A percentile compares a stretch with the other conserved stretches of the same genome.
These are phyloP conservation scores for Mycena indigotica DNA, from an alignment of 768 basidiomycete species.

Conservation along the genomic window DNA sequence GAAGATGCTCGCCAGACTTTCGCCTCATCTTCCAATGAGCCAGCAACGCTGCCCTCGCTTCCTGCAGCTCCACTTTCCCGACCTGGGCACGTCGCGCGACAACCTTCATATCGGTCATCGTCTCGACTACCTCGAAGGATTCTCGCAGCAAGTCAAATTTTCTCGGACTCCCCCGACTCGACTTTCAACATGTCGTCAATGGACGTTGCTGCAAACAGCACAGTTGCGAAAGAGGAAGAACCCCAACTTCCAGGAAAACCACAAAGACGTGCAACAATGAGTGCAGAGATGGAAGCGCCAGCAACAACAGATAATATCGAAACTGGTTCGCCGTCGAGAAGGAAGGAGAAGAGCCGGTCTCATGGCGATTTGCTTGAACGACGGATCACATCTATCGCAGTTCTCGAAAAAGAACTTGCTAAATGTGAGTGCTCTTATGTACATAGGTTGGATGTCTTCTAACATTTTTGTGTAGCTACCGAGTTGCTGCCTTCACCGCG, in stretches of 20 bases:
- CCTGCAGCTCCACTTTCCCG: conserved; percentile 62
- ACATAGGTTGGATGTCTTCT: conserved; percentile 5
- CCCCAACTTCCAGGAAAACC: conserved; percentile 2
- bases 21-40: conserved; percentile 51
- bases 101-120: conserved; percentile 41
- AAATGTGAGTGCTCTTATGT: too few species aligned
- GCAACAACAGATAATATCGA: conserved; percentile 32
- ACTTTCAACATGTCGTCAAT: conserved; percentile 39
- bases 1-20: conserved; percentile 81
- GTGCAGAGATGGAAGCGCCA: conserved; percentile 54
- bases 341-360: conserved; percentile 67
- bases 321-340: conserved; percentile 57
- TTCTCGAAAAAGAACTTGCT: conserved; percentile 65
- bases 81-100: conserved; percentile 46
- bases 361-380: conserved; percentile 63
- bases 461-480: conserved; percentile 33
- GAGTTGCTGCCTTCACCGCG: conserved; percentile 49
- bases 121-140: conserved; percentile 64
- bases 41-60: conserved; percentile 58
- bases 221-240: conserved; percentile 24
- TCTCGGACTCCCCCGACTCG: conserved; percentile 42
- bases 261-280: conserved; percentile 66
- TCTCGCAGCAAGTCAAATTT: conserved; percentile 72
- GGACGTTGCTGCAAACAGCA: conserved; percentile 32
- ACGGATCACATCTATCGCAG: conserved; percentile 67